A percentile compares a stretch with the other conserved stretches of the same genome.
Conservation (phyloP, 805 yeast genomes). For the Kuraishia cidri region DNA sequence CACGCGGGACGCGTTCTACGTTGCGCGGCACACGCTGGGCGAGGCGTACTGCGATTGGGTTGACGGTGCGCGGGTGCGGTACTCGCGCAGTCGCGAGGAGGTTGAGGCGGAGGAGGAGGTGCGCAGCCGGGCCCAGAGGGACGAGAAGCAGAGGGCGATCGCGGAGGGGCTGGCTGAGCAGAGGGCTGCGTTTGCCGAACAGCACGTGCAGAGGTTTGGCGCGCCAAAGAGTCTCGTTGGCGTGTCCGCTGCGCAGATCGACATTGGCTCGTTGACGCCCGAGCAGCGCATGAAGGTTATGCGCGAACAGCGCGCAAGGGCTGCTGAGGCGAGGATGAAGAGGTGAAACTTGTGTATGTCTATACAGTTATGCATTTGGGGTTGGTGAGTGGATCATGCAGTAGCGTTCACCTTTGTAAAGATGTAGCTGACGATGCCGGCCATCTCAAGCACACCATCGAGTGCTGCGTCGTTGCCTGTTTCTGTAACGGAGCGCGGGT, state of each 20-base stretch:
- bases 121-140: slow-evolving; percentile 23
- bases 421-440: slow-evolving; percentile 80
- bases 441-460: slow-evolving; percentile 30
- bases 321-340: slow-evolving; percentile 82
- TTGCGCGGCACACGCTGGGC: slow-evolving; percentile 60
- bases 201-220: slow-evolving; percentile 18
- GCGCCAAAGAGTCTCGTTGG: slow-evolving; percentile 24
- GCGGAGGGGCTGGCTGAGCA: slow-evolving; percentile 30
- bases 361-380: background rate
- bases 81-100: slow-evolving; percentile 47
- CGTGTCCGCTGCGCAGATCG: slow-evolving; percentile 23
- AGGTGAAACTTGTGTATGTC: slow-evolving; percentile 5
- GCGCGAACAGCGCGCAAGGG: slow-evolving; percentile 94
- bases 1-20: slow-evolving; percentile 50
- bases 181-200: slow-evolving; percentile 27
- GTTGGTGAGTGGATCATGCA: background rate
- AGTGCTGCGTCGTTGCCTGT: slow-evolving; percentile 15
- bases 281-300: slow-evolving; percentile 71
- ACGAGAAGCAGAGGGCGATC: slow-evolving; percentile 30
- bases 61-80: slow-evolving; percentile 49
- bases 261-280: slow-evolving; percentile 54
- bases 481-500: slow-evolving; percentile 25
- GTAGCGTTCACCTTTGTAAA: background rate
- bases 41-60: slow-evolving; percentile 65
- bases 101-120: slow-evolving; percentile 33